A percentile compares a stretch with the other conserved stretches of the same genome.
Conservation (phyloP, 2,329 filamentous ascomycete genomes). For the Periglandula ipomoeae region DNA sequence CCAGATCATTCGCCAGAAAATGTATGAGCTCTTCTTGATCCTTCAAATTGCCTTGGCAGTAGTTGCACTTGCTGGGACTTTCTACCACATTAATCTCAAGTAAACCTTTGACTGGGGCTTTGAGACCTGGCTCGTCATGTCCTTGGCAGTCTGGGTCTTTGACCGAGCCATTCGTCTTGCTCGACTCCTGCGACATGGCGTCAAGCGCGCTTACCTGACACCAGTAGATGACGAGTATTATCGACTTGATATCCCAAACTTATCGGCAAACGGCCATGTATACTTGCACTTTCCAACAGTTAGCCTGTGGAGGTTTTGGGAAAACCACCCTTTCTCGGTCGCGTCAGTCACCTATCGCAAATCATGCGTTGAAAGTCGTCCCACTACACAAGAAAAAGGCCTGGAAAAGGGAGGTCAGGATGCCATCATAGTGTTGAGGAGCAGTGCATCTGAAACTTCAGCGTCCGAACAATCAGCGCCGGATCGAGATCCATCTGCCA, state of each 20-base stretch:
- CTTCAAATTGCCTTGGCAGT: constrained; percentile 31
- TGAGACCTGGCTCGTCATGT: constrained; percentile 21
- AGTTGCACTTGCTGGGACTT: constrained; percentile 30
- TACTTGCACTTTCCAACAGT: constrained; percentile 20
- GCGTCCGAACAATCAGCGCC: neutral
- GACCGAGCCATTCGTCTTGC: constrained; percentile 14
- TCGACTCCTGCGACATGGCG: constrained; percentile 11
- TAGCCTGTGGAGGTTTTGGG: constrained; percentile 18
- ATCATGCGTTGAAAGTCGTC: neutral
- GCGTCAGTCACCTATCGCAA: constrained; percentile 4
- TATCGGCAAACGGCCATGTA: constrained; percentile 16
- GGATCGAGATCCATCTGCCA: neutral
- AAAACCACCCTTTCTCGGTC: constrained; percentile 23
- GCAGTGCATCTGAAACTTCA: neutral
- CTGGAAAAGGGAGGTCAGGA: neutral
- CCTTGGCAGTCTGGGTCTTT: constrained; percentile 17
- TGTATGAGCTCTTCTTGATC: constrained; percentile 35
- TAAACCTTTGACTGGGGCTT: constrained; percentile 34
- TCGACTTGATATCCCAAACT: constrained; percentile 16
- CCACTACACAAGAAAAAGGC: neutral
- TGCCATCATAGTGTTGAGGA: neutral
- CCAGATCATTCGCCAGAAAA: constrained; percentile 24
- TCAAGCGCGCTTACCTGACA: constrained; percentile 14
- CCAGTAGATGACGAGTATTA: constrained; percentile 17
- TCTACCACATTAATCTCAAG: constrained; percentile 28